Percentiles rank a stretch among this genome's conserved stretches.
Conservation (phyloP, 495 filamentous ascomycete species). For the Cercophora scortea region DNA sequence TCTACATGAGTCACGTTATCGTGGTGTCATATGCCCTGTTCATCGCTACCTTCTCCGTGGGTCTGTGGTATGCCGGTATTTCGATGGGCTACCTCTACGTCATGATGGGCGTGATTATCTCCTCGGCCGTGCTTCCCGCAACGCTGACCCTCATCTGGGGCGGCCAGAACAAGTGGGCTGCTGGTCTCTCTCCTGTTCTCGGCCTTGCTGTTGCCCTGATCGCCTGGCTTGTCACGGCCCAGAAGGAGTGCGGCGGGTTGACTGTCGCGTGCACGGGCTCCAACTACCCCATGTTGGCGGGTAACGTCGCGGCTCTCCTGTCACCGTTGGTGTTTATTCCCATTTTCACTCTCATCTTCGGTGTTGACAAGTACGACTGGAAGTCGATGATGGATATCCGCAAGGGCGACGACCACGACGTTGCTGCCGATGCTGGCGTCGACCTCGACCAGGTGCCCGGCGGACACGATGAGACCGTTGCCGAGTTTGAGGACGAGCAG, state of each 20-base stretch:
- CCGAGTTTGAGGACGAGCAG: slow-evolving; percentile 51
- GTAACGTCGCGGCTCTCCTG: slow-evolving; percentile 70
- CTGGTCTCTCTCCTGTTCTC: slow-evolving; percentile 64
- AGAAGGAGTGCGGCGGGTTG: slow-evolving; percentile 64
- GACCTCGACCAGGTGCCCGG: slow-evolving; percentile 66
- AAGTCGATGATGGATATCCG: slow-evolving; percentile 77
- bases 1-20: slow-evolving; percentile 74
- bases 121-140: slow-evolving; percentile 75
- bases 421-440: slow-evolving; percentile 57
- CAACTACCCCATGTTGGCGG: slow-evolving; percentile 86
- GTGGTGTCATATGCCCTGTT: slow-evolving; percentile 71
- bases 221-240: slow-evolving; percentile 87
- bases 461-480: slow-evolving; percentile 31
- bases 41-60: slow-evolving; percentile 80
- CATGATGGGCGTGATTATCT: slow-evolving; percentile 89
- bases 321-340: slow-evolving; percentile 75
- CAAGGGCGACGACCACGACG: slow-evolving; percentile 73
- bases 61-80: slow-evolving; percentile 59
- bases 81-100: slow-evolving; percentile 64
- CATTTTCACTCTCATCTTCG: slow-evolving; percentile 65
- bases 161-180: slow-evolving; percentile 74
- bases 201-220: slow-evolving; percentile 70
- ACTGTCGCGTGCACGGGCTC: slow-evolving; percentile 69
- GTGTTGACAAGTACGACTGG: slow-evolving; percentile 83
- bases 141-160: slow-evolving; percentile 76